Percentiles rank a stretch among this genome's conserved stretches.
Evolutionary conservation across 352 stramenopile genomes (phyloP).

Genomic region (Globisporangium radiosum): DNA sequence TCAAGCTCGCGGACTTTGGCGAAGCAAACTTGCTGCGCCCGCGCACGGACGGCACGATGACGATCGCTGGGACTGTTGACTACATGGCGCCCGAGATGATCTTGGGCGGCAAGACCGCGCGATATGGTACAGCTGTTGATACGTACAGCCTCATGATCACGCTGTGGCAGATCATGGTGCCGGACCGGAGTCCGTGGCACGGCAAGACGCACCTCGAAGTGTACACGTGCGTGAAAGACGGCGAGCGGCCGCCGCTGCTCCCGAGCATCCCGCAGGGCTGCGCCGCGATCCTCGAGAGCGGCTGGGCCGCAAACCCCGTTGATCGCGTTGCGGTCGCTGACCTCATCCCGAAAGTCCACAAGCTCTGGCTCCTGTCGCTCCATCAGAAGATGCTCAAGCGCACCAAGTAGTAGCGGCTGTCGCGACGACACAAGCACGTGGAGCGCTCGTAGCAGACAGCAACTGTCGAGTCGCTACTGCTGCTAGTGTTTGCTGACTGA

Average conservation of each 20-base stretch:
- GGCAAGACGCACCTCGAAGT: conserved; percentile 72
- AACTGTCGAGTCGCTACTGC: too few species aligned
- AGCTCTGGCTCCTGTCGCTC: conserved; percentile 68
- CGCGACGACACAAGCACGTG: background rate
- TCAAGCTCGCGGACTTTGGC: conserved; percentile 83
- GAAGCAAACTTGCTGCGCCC: conserved; percentile 78
- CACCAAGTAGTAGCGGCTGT: conserved; percentile 30
- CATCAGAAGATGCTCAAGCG: conserved; percentile 70
- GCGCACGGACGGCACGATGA: conserved; percentile 77
- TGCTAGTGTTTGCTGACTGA: too few species aligned
- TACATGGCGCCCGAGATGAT: conserved; percentile 87
- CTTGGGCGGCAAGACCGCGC: conserved; percentile 69
- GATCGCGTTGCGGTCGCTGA: conserved; percentile 70
- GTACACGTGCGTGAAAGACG: conserved; percentile 65
- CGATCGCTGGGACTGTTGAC: conserved; percentile 78
- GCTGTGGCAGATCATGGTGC: conserved; percentile 84
- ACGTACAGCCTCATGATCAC: conserved; percentile 87
- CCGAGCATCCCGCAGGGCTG: conserved; percentile 66
- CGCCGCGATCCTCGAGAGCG: conserved; percentile 62
- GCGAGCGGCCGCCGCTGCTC: conserved; percentile 62
- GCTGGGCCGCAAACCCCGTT: conserved; percentile 62
- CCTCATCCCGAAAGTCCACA: conserved; percentile 70
- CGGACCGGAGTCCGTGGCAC: conserved; percentile 66
- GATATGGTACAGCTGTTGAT: conserved; percentile 72
- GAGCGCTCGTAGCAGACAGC: too few species aligned